phyloP scores from a whole-genome alignment of 768 basidiomycete genomes.

The Nidularia pulvinata region DNA sequence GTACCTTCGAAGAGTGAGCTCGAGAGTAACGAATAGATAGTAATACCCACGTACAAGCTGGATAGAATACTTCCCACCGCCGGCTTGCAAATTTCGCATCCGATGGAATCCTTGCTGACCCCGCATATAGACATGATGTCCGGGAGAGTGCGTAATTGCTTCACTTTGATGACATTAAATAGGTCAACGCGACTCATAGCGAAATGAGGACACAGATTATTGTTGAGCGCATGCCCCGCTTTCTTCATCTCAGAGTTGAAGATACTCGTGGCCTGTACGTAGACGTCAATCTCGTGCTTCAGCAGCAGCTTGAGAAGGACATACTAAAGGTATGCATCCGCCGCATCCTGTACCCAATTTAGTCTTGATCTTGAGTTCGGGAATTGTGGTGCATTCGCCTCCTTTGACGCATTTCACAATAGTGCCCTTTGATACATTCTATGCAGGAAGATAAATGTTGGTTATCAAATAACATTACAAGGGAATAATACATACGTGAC shows the following conservation, averaged over 20 bases:
- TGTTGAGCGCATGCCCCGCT: constrained; percentile 55
- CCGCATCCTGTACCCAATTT: constrained; percentile 77
- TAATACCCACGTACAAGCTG: constrained; percentile 23
- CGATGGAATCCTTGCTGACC: constrained; percentile 43
- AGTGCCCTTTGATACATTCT: constrained; percentile 66
- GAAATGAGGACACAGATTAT: constrained; percentile 68
- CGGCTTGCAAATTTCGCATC: constrained; percentile 79
- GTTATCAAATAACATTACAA: neutral
- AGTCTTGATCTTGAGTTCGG: constrained; percentile 60
- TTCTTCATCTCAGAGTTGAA: constrained; percentile 67
- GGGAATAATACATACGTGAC: constrained; percentile 39
- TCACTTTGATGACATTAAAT: constrained; percentile 65
- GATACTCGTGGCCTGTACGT: constrained; percentile 19
- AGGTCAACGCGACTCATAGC: constrained; percentile 63
- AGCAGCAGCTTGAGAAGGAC: constrained; percentile 18
- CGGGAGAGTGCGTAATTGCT: constrained; percentile 53
- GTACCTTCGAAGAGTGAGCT: constrained; percentile 23
- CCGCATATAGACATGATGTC: constrained; percentile 54
- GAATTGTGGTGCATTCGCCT: constrained; percentile 45
- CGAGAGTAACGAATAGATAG: neutral
- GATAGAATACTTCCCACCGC: constrained; percentile 55
- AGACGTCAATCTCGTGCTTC: neutral
- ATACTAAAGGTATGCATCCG: constrained; percentile 62
- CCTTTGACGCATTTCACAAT: constrained; percentile 49
- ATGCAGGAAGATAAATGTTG: neutral